These are phyloP conservation scores for Calycina herbarum DNA, from an alignment of 2,329 filamentous ascomycete species.

Conservation along the genomic window DNA sequence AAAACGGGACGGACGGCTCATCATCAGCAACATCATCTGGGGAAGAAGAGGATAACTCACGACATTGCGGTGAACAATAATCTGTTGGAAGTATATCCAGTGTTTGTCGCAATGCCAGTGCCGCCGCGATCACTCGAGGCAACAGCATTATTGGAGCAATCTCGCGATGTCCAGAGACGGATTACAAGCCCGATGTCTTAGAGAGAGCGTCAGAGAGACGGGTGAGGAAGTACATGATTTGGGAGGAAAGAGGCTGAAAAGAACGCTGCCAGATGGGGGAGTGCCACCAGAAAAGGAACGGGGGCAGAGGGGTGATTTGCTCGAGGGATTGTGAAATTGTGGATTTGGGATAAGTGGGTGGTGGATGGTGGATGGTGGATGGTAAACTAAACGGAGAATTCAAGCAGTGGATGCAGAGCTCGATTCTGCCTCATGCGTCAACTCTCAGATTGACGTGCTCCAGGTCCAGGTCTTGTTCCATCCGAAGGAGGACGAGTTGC, in stretches of 20 bases:
- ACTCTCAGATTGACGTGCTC: conserved; percentile 9
- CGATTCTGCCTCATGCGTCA: conserved; percentile 14
- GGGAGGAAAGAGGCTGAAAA: conserved; percentile 25
- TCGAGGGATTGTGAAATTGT: neutral
- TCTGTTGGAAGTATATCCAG: conserved; percentile 20
- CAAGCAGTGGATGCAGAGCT: conserved; percentile 16
- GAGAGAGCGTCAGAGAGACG: conserved; percentile 19
- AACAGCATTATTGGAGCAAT: conserved; percentile 26
- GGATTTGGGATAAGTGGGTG: conserved; percentile 2
- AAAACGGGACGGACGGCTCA: neutral
- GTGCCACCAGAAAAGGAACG: neutral
- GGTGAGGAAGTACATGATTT: conserved; percentile 24
- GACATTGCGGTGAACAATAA: conserved; percentile 32
- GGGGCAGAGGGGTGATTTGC: neutral
- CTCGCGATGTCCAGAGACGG: conserved; percentile 9
- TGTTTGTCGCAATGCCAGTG: conserved; percentile 24
- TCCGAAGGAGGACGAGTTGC: conserved; percentile 5
- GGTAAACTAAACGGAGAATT: conserved; percentile 10
- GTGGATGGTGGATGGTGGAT: neutral
- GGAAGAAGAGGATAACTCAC: conserved; percentile 23
- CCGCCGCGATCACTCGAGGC: conserved; percentile 23
- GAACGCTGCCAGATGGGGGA: conserved; percentile 10
- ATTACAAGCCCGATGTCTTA: conserved; percentile 25
- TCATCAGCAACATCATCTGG: neutral
- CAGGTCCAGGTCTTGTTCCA: conserved; percentile 6